Evolutionary conservation across 371 early-diverging fungal genomes (phyloP).

Genomic region (Vairimorpha ceranae): DNA sequence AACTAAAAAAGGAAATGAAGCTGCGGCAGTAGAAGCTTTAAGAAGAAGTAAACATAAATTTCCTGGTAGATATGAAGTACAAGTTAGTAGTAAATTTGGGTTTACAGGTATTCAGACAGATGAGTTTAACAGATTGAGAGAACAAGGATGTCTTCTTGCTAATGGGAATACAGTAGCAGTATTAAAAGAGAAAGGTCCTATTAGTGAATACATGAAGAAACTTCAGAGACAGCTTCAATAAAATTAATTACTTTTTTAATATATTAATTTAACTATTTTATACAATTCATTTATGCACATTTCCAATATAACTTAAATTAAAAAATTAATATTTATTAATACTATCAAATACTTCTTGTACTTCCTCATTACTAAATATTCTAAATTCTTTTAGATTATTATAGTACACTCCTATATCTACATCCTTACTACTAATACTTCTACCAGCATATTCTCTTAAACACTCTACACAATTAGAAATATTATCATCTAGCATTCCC

Average conservation of each 20-base stretch:
- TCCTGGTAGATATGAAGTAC: slow-evolving; percentile 96
- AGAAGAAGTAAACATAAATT: slow-evolving; percentile 99
- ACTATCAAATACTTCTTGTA: slow-evolving; percentile 56
- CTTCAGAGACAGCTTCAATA: slow-evolving; percentile 45
- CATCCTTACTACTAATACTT: slow-evolving; percentile 28
- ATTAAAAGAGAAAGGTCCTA: slow-evolving; percentile 60
- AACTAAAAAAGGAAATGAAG: slow-evolving; percentile 78
- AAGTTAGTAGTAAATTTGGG: slow-evolving; percentile 97
- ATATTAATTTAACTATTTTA: too few relatives aligned
- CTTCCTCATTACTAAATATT: slow-evolving; percentile 36
- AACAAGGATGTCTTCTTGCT: slow-evolving; percentile 40
- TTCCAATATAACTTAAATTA: too few relatives aligned
- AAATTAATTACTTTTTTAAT: too few relatives aligned
- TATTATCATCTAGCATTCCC: slow-evolving; percentile 55
- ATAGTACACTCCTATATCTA: slow-evolving; percentile 51
- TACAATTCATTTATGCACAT: too few relatives aligned
- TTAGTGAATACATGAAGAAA: slow-evolving; percentile 53
- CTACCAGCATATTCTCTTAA: slow-evolving; percentile 51
- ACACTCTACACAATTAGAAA: slow-evolving; percentile 38
- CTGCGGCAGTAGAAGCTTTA: slow-evolving; percentile 86
- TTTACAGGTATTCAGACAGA: slow-evolving; percentile 92
- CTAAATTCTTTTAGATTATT: slow-evolving; percentile 31
- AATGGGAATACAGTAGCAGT: slow-evolving; percentile 55
- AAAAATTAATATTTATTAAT: too few relatives aligned
- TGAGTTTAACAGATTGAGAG: slow-evolving; percentile 70